Evolutionary conservation across 1,284 basidiomycete genomes (phyloP), one percentile per base, ranked within the genome.

Genomic region (Meira nashicola): DNA sequence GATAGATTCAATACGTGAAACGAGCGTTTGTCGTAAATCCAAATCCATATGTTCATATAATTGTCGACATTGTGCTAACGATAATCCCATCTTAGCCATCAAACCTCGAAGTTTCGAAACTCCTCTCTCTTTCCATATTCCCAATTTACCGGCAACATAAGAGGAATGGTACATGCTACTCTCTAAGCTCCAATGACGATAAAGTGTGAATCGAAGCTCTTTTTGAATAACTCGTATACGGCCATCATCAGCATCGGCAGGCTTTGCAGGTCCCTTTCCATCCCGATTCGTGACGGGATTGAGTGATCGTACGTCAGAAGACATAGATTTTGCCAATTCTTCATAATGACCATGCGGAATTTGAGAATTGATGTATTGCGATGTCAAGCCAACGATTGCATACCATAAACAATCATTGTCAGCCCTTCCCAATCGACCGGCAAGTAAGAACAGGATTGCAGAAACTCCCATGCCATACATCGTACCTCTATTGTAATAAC

Each of bases 21-120:
- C 85, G 15, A 99, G 83, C n/a, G 85, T 83, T 38, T 86, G 83
- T 78, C 95, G 95, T 60, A 98, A 84, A 71, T 92, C 88, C 80
- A 92, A 87, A 72, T 95, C 92, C 95, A 99, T 99, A 76, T 98
- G 92, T 0, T 87, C 82, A 75, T 91, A 95, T 1, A 88, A 84
- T 74, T 99, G 94, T 68, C 95, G 90, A 19, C 91, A 94, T 76
- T 98, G 92, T 2, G 85, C 84, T 62, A 97, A 86, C 0, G 93
- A 94, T 77, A 95, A 93, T 1, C 95, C 95, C 92, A 99, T 99
- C 82, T 98, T 98, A 25, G 95, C 95, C 38, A 99, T 82, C 60
- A 99, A 81, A 1, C 93, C 93, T 1, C 89, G 90, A 54, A 99
- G 80, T 63, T 87, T 85, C 76, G 91, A 92, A 60, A 89, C 83